A percentile compares a stretch with the other conserved stretches of the same genome.
Conservation (phyloP, 2,329 filamentous ascomycete species). For the Monilinia aucupariae region DNA sequence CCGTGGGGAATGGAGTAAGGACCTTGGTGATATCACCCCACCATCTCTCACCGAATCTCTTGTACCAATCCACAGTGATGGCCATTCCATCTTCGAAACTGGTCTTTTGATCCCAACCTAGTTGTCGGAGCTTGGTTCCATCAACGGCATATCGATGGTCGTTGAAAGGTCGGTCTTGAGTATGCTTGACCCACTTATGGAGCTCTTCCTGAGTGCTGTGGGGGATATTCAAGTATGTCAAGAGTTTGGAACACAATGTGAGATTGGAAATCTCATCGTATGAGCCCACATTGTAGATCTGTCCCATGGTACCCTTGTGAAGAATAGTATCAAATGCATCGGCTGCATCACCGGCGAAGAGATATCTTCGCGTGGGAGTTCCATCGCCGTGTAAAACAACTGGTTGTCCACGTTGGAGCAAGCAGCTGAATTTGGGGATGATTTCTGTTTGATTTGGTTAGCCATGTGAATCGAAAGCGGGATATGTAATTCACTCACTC, state of each 20-base stretch:
- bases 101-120: slow-evolving; percentile 67
- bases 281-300: slow-evolving; percentile 79
- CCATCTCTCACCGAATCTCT: slow-evolving; percentile 59
- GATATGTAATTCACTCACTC: slow-evolving; percentile 48
- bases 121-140: slow-evolving; percentile 57
- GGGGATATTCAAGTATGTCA: slow-evolving; percentile 55
- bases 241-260: slow-evolving; percentile 59
- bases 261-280: slow-evolving; percentile 72
- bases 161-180: slow-evolving; percentile 73
- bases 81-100: slow-evolving; percentile 57
- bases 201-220: slow-evolving; percentile 48
- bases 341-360: slow-evolving; percentile 73
- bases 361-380: slow-evolving; percentile 66
- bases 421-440: slow-evolving; percentile 74
- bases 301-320: slow-evolving; percentile 67
- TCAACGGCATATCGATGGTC: slow-evolving; percentile 69
- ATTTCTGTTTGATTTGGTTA: slow-evolving; percentile 52
- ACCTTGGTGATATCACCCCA: slow-evolving; percentile 68
- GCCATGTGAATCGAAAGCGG: neutral
- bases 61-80: slow-evolving; percentile 66
- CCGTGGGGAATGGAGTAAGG: slow-evolving; percentile 61
- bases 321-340: slow-evolving; percentile 81
- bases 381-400: slow-evolving; percentile 74
- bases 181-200: slow-evolving; percentile 65
- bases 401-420: slow-evolving; percentile 60